These are phyloP conservation scores for Neurospora sp. DNA, from an alignment of 495 filamentous ascomycete genomes.

Conservation along the genomic window DNA sequence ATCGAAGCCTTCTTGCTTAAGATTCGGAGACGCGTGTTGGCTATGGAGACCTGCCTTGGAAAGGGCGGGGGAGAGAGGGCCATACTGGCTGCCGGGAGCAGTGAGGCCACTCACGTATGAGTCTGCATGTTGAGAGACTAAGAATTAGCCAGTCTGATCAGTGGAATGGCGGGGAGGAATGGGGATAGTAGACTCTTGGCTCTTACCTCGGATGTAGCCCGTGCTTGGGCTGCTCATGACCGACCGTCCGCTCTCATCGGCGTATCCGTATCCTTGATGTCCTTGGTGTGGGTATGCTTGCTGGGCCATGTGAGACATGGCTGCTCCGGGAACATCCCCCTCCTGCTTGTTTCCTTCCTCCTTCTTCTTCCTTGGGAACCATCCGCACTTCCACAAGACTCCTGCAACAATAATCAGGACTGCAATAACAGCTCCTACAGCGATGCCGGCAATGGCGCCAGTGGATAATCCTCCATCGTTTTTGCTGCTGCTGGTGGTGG, in stretches of 20 bases:
- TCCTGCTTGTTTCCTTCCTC: not conserved
- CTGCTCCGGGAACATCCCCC: not conserved
- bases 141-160: not conserved
- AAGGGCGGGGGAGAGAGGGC: not conserved
- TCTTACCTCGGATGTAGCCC: not conserved
- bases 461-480: not conserved
- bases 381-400: constrained; percentile 4
- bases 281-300: not conserved
- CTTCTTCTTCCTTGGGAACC: constrained; percentile 3
- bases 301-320: not conserved
- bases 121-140: not conserved
- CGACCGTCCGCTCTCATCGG: not conserved
- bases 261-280: not conserved
- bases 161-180: not conserved
- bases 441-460: constrained; percentile 11
- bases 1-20: not conserved
- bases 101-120: not conserved
- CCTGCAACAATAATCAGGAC: not conserved
- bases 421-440: not conserved
- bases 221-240: not conserved
- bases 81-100: not conserved
- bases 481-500: not conserved
- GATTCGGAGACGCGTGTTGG: not conserved
- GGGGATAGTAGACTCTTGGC: not conserved
- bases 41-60: not conserved